Evolutionary conservation across 805 yeast species (phyloP), one percentile per base, ranked within the genome.

Genomic region (Kuraishia piskuri): DNA sequence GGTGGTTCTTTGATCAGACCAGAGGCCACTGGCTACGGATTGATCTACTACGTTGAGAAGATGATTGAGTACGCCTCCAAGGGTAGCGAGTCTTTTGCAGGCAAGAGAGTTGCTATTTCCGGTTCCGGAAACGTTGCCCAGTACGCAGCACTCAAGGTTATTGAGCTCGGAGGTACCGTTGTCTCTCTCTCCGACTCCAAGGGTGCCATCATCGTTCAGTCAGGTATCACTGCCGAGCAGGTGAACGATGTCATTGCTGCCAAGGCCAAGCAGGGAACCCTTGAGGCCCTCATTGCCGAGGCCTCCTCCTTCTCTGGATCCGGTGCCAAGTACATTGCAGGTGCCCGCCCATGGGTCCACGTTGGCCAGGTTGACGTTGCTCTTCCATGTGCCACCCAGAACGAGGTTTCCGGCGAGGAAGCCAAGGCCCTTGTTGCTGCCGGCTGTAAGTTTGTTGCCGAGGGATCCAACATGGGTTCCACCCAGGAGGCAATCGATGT

Each of bases 61-160:
- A 92, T 92, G 97, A 89, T 92, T 72, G 94, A 89, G 76, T 84
- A 84, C 72, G 97, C 96, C 60, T 78, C 95, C 58, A 72, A 80
- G 61, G 97, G 96, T 73, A 83, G 86, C 75, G 97, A 90, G 78
- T 72, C 90, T 55, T 87, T 94, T 77, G 74, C 80, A 61, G 97
- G 96, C 72, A 92, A 94, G 82, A 84, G 87, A 70, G 98, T 94
- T 63, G 91, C 96, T 66, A 84, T 92, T 68, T 91, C 97, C 56
- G 99, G 99, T 72, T 86, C 97, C 61, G 99, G 99, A 76, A 92
- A 92, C 77, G 99, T 92, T 71, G 99, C 99, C 57, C 99, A 92
- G 79, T 92, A 82, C 77, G 99, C 99, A 67, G 99, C 99, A 55
- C 80, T 92, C 71, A 92, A 92, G 82, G 95, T 86, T 60, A 90